Conservation (phyloP, 306 rosid genomes). For the Cucurbita maxima region DNA sequence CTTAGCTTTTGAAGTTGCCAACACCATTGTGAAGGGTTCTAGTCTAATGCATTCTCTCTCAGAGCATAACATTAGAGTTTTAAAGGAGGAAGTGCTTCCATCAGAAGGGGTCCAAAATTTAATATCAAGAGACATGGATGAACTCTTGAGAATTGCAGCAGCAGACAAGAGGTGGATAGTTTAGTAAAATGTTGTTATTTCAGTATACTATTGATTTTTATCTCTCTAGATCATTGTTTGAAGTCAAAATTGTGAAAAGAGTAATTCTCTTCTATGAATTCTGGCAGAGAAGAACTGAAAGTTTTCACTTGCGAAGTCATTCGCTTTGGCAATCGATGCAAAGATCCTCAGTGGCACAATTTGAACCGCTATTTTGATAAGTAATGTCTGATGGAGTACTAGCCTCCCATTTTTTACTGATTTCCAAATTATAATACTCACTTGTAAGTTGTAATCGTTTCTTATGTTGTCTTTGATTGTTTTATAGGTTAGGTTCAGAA, state of each 20-base stretch:
- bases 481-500: conserved; percentile 63
- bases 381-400: conserved; percentile 29
- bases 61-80: conserved; percentile 68
- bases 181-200: conserved; percentile 13
- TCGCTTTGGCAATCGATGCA: conserved; percentile 97
- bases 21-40: conserved; percentile 90
- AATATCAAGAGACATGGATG: conserved; percentile 71
- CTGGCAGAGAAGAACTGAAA: conserved; percentile 87
- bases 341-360: conserved; percentile 99
- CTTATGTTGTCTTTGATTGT: conserved; percentile 14
- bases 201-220: not conserved
- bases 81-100: conserved; percentile 77
- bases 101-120: conserved; percentile 89
- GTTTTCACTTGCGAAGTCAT: conserved; percentile 90
- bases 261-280: conserved; percentile 20
- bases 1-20: conserved; percentile 97
- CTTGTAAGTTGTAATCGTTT: conserved; percentile 11
- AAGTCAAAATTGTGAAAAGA: not conserved
- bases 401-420: conserved; percentile 9
- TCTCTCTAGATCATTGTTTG: not conserved
- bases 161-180: conserved; percentile 80
- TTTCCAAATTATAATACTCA: conserved; percentile 6
- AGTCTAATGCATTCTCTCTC: conserved; percentile 96
- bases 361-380: conserved; percentile 86
- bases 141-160: conserved; percentile 82